phyloP scores from a whole-genome alignment of 495 filamentous ascomycete genomes.

The Neurospora pannonica region DNA sequence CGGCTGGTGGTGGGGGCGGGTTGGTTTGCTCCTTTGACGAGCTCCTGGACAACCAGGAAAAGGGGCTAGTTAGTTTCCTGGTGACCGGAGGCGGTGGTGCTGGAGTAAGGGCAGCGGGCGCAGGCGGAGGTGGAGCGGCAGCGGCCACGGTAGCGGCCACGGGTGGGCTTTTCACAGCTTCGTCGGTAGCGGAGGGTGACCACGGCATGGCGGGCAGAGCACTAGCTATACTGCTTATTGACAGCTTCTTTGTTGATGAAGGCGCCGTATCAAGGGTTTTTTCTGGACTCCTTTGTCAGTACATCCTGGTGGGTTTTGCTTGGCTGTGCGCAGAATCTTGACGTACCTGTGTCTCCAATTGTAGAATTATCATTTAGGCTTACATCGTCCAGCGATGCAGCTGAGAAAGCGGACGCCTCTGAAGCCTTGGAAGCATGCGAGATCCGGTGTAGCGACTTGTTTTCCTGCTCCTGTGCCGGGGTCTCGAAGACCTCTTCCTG shows the following conservation, averaged over 20 bases:
- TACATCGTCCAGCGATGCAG: slow-evolving; percentile 51
- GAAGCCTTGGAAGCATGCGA: slow-evolving; percentile 39
- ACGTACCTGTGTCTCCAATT: slow-evolving; percentile 18
- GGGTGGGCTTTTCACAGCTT: slow-evolving; percentile 24
- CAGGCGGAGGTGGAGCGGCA: slow-evolving; percentile 14
- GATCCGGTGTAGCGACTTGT: slow-evolving; percentile 47
- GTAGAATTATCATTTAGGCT: slow-evolving; percentile 49
- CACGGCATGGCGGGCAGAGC: slow-evolving; percentile 48
- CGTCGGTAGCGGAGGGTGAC: slow-evolving; percentile 32
- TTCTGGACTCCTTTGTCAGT: slow-evolving; percentile 4
- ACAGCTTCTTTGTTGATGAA: slow-evolving; percentile 31
- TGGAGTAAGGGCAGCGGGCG: slow-evolving; percentile 29
- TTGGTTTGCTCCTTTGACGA: slow-evolving; percentile 53
- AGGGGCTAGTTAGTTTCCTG: slow-evolving; percentile 70
- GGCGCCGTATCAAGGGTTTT: slow-evolving; percentile 18
- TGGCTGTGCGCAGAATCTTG: not conserved
- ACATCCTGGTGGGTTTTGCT: not conserved
- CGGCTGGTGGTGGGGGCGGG: slow-evolving; percentile 36
- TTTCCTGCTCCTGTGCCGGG: slow-evolving; percentile 9
- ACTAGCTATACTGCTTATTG: slow-evolving; percentile 37
- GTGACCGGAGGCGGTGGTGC: slow-evolving; percentile 30
- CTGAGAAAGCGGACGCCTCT: slow-evolving; percentile 12
- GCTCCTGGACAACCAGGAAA: slow-evolving; percentile 76
- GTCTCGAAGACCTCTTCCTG: slow-evolving; percentile 1
- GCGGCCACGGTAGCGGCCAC: slow-evolving; percentile 21